phyloP scores from a whole-genome alignment of 176 grass and related monocot species.

The Musa troglodytarum region DNA sequence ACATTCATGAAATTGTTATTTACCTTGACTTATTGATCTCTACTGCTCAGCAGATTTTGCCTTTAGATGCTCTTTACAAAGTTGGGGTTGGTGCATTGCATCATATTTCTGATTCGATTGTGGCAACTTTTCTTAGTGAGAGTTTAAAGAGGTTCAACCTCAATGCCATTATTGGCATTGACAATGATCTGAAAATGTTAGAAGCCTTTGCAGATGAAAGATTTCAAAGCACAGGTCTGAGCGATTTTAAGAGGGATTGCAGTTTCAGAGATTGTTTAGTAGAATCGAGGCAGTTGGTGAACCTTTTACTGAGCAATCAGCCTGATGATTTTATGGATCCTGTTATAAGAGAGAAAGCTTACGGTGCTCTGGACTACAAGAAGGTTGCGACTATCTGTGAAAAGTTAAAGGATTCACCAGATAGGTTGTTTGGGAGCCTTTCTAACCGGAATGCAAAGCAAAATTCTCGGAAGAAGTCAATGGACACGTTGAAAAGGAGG shows the following conservation, averaged over 20 bases:
- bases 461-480: constrained; percentile 76
- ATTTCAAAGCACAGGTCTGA: constrained; percentile 56
- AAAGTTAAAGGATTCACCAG: constrained; percentile 84
- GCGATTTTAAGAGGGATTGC: constrained; percentile 50
- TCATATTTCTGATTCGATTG: constrained; percentile 72
- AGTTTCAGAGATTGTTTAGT: constrained; percentile 70
- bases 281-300: constrained; percentile 76
- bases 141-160: constrained; percentile 77
- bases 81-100: constrained; percentile 55
- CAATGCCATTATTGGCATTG: constrained; percentile 59
- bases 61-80: constrained; percentile 66
- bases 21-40: constrained; percentile 63
- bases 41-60: constrained; percentile 63
- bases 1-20: constrained; percentile 78
- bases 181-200: constrained; percentile 74
- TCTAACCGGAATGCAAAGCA: constrained; percentile 56
- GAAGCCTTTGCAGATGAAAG: constrained; percentile 76
- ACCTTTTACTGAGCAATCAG: constrained; percentile 86
- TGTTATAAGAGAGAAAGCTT: constrained; percentile 75
- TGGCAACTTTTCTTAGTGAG: constrained; percentile 65
- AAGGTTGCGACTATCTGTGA: constrained; percentile 66
- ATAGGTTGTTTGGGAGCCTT: constrained; percentile 77
- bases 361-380: constrained; percentile 74
- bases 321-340: constrained; percentile 96
- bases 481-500: constrained; percentile 86